Base-by-base conservation (phyloP, 1,284 basidiomycete species). In the Mycosarcoma maydis region DNA sequence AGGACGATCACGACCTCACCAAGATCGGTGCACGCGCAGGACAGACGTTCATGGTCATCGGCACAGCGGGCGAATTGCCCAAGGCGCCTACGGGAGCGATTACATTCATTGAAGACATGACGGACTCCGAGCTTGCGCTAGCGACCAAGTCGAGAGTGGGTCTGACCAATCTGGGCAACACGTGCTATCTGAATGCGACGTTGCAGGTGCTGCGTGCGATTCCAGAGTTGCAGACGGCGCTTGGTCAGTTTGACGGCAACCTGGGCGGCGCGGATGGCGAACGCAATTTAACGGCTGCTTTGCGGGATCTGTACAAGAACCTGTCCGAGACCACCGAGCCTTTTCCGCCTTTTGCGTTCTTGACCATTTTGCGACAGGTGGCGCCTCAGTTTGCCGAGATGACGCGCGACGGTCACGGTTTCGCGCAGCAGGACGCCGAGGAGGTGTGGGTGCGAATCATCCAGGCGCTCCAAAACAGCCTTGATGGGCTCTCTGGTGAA, bases 181-280 rank as follows among this genome's bases (percentile, higher is more conserved):
- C 92, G 0, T 94, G 92, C 78, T 98, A 98, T 83, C 92, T 98
- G 88, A 98, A 97, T 80, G 89, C 95, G 6, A 94, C 92, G 0
- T 85, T 98, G 2, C 95, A 98, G 84, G 90, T 92, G 14, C 86
- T 98, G 66, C 89, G 92, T 17, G 88, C 90, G 3, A 90, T 98
- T 51, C 93, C 94, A 0, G 92, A 97, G 77, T 86, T 98, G 2
- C 89, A 90, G 73, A 64, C 60, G 2, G 77, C 80, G 14, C 69
- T 81, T 20, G 67, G 73, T 10, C 50, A 53, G 38, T 75, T 70
- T 37, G 43, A 61, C 41, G 62, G 62, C 27, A 48, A 52, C 9
- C 42, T 76, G 32, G 59, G 75, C 6, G 74, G 80, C 4, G 38
- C 55, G 4, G 67, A 80, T 44, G 75, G 83, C n/a, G 84, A 85